Evolutionary conservation across 768 basidiomycete genomes (phyloP), one percentile per base, ranked within the genome.

Genomic region (Tricholoma terreum): DNA sequence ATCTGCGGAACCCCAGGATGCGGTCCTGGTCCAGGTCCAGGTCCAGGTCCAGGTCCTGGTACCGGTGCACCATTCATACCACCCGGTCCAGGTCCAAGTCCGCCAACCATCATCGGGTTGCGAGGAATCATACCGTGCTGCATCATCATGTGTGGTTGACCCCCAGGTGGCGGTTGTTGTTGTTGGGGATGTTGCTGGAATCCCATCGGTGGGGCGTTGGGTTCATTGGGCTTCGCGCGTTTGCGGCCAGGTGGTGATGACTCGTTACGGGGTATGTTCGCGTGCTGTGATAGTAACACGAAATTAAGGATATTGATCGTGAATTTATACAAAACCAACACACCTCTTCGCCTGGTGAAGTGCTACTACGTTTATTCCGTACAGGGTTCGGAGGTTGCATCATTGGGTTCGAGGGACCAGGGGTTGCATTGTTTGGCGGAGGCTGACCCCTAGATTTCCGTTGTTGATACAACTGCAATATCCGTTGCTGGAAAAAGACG

Each of bases 281-380:
- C 82, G 56, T 80, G 80, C 80, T 81, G 61, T 40, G 35, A 43
- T 49, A 53, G 36, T 31, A 61, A 56, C 30, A 48, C 56, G 24
- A 40, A n/a, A 15, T 55, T 54, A 40, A 33, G 50, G 36, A 17
- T 3, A 38, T n/a, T n/a, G 56, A 42, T 30, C 9, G 19, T 49
- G 51, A 45, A 55, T 10, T 8, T 12, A 40, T 52, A 58, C 17
- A 21, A 30, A 17, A 19, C 22, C 55, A 61, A 56, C 59, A 61
- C 61, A 85, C 84, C 64, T 85, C 85, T 69, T 85, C 85, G 34
- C 77, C 80, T 6, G 85, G 85, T 6, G 84, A 84, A 10, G 82
- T 85, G 65, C 83, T 86, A 60, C 72, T 84, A 60, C 85, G 77
- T 62, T 85, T 84, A 19, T 70, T 72, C 48, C 65, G 61, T 33